phyloP scores from a whole-genome alignment of 306 rosid species.

The Fragaria ananassa region DNA sequence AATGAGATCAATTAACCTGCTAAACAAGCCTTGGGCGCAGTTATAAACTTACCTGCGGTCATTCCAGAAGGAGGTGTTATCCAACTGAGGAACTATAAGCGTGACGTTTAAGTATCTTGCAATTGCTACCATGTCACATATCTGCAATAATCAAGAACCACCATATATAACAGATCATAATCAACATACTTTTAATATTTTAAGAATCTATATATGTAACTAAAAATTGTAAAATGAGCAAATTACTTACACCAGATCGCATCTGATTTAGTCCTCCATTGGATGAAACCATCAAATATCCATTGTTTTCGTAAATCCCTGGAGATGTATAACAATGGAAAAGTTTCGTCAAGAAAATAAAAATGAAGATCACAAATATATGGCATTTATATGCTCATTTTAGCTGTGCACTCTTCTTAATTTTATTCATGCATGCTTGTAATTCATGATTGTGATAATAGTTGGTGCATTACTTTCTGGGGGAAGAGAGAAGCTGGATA shows the following conservation, averaged over 20 bases:
- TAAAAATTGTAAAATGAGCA: not conserved
- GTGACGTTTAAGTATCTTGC: conserved; percentile 63
- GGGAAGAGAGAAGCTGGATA: conserved; percentile 27
- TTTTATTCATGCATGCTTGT: not conserved
- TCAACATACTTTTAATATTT: not conserved
- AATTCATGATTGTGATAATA: not conserved
- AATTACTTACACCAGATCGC: conserved; percentile 60
- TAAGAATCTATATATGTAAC: not conserved
- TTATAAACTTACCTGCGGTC: conserved; percentile 44
- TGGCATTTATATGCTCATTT: not conserved
- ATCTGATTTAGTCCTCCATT: conserved; percentile 81
- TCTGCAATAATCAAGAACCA: conserved; percentile 26
- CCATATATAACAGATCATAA: not conserved
- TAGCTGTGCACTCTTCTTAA: not conserved
- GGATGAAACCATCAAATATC: conserved; percentile 68
- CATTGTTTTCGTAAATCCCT: conserved; percentile 59
- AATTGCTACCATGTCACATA: conserved; percentile 72
- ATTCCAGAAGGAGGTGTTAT: conserved; percentile 69
- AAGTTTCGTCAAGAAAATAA: not conserved
- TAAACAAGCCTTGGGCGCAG: not conserved
- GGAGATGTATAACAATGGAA: not conserved
- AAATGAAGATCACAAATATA: not conserved
- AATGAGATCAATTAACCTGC: not conserved
- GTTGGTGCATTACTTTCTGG: conserved; percentile 27
- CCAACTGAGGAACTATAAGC: conserved; percentile 64